A percentile compares a stretch with the other conserved stretches of the same genome.
Conservation (phyloP, 192 early-diverging fungal species). For the Linnemannia elongata region DNA sequence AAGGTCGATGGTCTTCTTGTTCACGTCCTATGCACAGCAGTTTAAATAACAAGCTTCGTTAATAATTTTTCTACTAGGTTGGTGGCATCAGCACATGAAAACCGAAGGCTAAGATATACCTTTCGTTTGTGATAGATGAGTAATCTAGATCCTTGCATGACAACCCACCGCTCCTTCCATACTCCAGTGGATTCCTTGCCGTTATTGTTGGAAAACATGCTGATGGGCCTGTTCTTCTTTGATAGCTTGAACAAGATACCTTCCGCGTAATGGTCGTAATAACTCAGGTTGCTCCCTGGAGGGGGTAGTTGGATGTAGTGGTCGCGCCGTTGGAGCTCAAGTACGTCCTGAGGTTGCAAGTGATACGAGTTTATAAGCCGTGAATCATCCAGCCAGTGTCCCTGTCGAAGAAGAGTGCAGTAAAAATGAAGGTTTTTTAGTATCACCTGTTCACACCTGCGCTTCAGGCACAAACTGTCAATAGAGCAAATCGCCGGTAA, state of each 20-base stretch:
- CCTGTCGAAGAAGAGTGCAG: conserved; percentile 3
- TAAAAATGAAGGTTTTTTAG: background rate
- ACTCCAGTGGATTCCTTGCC: conserved; percentile 32
- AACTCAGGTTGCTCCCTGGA: conserved; percentile 16
- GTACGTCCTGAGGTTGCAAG: conserved; percentile 31
- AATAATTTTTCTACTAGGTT: background rate
- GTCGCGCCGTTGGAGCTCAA: conserved; percentile 39
- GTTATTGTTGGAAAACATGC: conserved; percentile 28
- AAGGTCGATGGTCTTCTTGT: conserved; percentile 39
- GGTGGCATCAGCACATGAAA: background rate
- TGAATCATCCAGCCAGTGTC: conserved; percentile 54
- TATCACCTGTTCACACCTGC: no score
- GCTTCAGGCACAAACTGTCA: background rate
- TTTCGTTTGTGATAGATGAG: conserved; percentile 55
- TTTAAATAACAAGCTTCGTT: background rate
- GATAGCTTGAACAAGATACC: conserved; percentile 47
- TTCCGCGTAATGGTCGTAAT: conserved; percentile 49
- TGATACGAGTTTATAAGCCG: conserved; percentile 46
- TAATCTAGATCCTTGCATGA: conserved; percentile 40
- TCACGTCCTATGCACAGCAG: conserved; percentile 20
- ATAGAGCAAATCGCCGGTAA: background rate
- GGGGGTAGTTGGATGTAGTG: conserved; percentile 49
- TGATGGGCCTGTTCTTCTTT: conserved; percentile 40
- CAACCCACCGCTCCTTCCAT: conserved; percentile 55
- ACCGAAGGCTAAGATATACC: conserved; percentile 6